Conservation (phyloP, 2,329 filamentous ascomycete genomes). For the Beauveria australis region DNA sequence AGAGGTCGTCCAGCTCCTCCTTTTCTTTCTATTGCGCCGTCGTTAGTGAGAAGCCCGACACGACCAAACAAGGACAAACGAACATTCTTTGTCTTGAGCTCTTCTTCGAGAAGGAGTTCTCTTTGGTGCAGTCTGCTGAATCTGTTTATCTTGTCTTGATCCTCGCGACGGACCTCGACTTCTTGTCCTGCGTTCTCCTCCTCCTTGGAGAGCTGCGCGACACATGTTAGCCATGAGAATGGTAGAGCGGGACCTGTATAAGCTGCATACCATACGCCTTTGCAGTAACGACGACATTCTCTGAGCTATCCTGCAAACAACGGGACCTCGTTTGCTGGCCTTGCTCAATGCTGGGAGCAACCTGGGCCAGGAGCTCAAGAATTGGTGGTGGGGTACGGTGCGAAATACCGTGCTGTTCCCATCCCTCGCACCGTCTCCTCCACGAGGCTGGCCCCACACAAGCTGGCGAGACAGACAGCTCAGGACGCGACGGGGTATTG, state of each 20-base stretch:
- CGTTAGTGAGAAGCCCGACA: slow-evolving; percentile 17
- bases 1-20: slow-evolving; percentile 91
- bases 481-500: background rate
- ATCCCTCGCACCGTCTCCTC: background rate
- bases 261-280: slow-evolving; percentile 47
- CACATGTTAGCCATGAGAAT: slow-evolving; percentile 11
- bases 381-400: slow-evolving; percentile 12
- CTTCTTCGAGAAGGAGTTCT: slow-evolving; percentile 69
- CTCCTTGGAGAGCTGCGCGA: slow-evolving; percentile 74
- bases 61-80: background rate
- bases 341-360: background rate
- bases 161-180: slow-evolving; percentile 87
- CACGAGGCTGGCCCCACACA: slow-evolving; percentile 5
- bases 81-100: slow-evolving; percentile 71
- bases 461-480: background rate
- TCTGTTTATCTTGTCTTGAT: slow-evolving; percentile 97
- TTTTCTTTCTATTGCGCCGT: slow-evolving; percentile 72
- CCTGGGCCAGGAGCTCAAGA: background rate
- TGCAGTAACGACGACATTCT: slow-evolving; percentile 42
- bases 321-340: background rate
- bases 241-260: background rate
- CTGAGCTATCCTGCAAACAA: background rate
- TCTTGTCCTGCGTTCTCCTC: slow-evolving; percentile 81
- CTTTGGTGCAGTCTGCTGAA: slow-evolving; percentile 93
- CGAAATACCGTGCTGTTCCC: background rate